Conservation (phyloP, 768 basidiomycete genomes). For the Termitomyces sp. region DNA sequence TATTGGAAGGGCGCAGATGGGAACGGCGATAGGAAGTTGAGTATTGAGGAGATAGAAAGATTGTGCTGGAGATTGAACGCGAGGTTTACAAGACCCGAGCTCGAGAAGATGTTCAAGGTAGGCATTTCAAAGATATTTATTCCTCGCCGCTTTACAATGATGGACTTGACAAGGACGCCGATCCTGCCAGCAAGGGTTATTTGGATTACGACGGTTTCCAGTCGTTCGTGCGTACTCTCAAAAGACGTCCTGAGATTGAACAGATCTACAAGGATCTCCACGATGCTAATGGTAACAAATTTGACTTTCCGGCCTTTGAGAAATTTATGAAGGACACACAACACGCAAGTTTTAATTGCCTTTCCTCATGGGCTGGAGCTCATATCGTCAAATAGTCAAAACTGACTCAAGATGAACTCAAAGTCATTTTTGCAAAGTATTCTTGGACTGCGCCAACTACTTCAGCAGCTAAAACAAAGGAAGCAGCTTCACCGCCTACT, state of each 20-base stretch:
- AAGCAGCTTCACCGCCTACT: conserved; percentile 9
- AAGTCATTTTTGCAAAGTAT: conserved; percentile 10
- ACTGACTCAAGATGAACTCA: conserved; percentile 4
- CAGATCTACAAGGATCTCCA: conserved; percentile 45
- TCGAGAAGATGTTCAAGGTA: conserved; percentile 58
- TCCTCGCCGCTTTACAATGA: background rate
- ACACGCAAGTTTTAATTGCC: conserved; percentile 23
- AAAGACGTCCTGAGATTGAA: conserved; percentile 80
- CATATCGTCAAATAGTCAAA: background rate
- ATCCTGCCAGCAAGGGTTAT: conserved; percentile 46
- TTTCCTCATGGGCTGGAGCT: background rate
- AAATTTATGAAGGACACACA: conserved; percentile 42
- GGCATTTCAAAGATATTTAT: conserved; percentile 1
- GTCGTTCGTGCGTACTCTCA: conserved; percentile 75
- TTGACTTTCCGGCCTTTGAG: conserved; percentile 39
- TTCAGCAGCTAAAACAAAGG: conserved; percentile 9
- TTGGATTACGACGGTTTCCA: conserved; percentile 81
- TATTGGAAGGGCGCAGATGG: conserved; percentile 77
- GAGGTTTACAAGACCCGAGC: conserved; percentile 45
- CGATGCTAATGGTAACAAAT: conserved; percentile 24
- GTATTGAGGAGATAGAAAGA: conserved; percentile 67
- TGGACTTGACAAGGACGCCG: conserved; percentile 47
- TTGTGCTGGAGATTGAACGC: conserved; percentile 71
- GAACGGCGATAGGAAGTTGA: conserved; percentile 54
- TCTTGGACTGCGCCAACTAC: conserved; percentile 1